Base-by-base conservation (phyloP, 179 eudicot species). In the Spinacia oleracea region DNA sequence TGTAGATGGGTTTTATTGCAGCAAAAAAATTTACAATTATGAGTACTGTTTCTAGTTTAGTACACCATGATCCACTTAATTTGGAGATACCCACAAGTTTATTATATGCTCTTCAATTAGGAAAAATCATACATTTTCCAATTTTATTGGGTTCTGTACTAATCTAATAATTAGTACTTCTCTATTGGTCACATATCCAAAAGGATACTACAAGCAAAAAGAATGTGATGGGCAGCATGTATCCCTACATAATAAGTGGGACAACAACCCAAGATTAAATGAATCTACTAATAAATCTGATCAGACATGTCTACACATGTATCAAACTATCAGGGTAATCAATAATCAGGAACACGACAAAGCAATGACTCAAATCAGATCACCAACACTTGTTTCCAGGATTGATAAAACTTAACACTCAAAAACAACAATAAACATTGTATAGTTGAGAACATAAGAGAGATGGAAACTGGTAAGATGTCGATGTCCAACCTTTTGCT, bases 401-500 rank as follows among this genome's bases (percentile, higher is more conserved):
- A 23, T 32, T 3, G 5, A 50, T 5, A 50, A 21, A 32, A n/a
- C 32, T 8, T 9, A 59, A 9, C 63, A 71, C 70, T 21, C 16
- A 42, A 20, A 29, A 21, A 14, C 3, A 45, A 18, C 63, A 62
- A 50, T 63, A 29, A n/a, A 16, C 62, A 72, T 42, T 25, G 48
- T 21, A 21, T 6, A 48, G 32, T 20, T 6, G 7, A 56, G 31
- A 32, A n/a, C 51, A 16, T 78, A 68, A 67, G n/a, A 80, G 40
- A 58, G 34, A 46, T 27, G 14, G 27, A 32, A 35, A n/a, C n/a
- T n/a, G n/a, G n/a, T n/a, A n/a, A 32, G 74, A 9, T 43, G 51
- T 2, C 5, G 16, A 60, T 11, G 48, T 46, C 74, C 46, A 89
- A 94, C 98, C 98, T 81, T 55, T 89, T n/a, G 96, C 97, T 20